A percentile compares a stretch with the other conserved stretches of the same genome.
These are phyloP conservation scores for Graphiopsis chlorocephala DNA, from an alignment of 2,329 filamentous ascomycete genomes.

Conservation along the genomic window DNA sequence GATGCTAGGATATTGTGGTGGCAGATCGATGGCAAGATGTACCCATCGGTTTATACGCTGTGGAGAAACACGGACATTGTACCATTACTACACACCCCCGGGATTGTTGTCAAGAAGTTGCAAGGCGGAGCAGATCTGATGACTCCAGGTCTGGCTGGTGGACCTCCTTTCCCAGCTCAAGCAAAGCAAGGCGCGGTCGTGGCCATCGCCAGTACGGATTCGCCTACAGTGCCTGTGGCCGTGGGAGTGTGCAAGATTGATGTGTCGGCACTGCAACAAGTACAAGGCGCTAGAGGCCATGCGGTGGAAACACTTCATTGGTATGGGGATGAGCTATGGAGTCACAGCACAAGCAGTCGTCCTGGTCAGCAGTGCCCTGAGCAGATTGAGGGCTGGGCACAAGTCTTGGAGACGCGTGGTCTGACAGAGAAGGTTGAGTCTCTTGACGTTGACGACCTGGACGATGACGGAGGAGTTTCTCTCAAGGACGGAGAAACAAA, in stretches of 20 bases:
- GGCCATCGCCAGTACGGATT: constrained; percentile 60
- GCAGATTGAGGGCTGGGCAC: constrained; percentile 52
- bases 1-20: constrained; percentile 65
- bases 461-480: constrained; percentile 47
- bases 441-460: constrained; percentile 45
- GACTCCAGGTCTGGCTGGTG: constrained; percentile 64
- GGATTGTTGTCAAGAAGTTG: constrained; percentile 61
- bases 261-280: constrained; percentile 53
- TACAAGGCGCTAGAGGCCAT: constrained; percentile 61
- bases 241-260: constrained; percentile 66
- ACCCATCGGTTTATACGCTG: constrained; percentile 60
- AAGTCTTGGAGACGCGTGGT: constrained; percentile 34
- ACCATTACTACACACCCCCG: constrained; percentile 62
- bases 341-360: constrained; percentile 56
- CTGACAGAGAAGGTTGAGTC: constrained; percentile 41
- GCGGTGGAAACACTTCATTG: constrained; percentile 66
- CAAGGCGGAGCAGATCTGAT: constrained; percentile 65
- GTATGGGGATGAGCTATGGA: constrained; percentile 68
- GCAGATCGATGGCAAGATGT: constrained; percentile 57
- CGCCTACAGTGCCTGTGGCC: constrained; percentile 60
- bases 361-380: constrained; percentile 54
- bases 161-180: constrained; percentile 60
- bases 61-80: constrained; percentile 63
- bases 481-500: constrained; percentile 30
- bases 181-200: constrained; percentile 61